phyloP scores from a whole-genome alignment of 345 rosid species.

The Ricinus communis region DNA sequence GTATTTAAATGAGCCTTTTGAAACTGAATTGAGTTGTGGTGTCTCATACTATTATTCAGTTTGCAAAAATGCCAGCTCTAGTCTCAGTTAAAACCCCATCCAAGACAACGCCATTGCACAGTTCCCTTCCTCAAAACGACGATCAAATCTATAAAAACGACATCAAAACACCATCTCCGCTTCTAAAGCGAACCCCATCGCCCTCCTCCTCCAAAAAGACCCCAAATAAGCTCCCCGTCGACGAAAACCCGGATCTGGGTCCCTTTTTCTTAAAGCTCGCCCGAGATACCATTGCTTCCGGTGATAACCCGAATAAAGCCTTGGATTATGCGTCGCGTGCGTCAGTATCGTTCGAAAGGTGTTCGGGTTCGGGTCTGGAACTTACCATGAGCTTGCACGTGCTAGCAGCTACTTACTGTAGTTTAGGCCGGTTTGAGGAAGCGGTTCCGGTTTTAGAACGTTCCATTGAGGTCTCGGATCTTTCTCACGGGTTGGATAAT shows the following conservation, averaged over 20 bases:
- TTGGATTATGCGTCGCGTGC: conserved; percentile 45
- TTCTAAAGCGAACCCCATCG: conserved; percentile 22
- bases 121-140: conserved; percentile 17
- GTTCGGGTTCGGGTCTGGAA: conserved; percentile 35
- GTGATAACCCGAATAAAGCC: conserved; percentile 32
- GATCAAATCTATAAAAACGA: conserved; percentile 10
- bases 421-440: conserved; percentile 42
- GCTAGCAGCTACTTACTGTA: conserved; percentile 44
- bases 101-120: conserved; percentile 21
- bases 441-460: conserved; percentile 49
- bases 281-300: conserved; percentile 30
- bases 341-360: conserved; percentile 37
- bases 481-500: conserved; percentile 30
- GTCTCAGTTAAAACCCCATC: conserved; percentile 34
- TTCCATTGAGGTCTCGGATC: conserved; percentile 33
- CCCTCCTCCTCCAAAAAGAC: conserved; percentile 28
- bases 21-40: neutral
- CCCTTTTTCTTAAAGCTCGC: conserved; percentile 40
- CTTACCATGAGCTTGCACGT: conserved; percentile 47
- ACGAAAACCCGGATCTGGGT: conserved; percentile 39
- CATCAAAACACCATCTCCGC: conserved; percentile 26
- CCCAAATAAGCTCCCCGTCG: conserved; percentile 18
- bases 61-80: conserved; percentile 32
- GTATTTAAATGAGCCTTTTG: too few relatives aligned
- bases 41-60: neutral